Conservation (phyloP, 768 basidiomycete genomes). For the Calocybe gangraenosa region DNA sequence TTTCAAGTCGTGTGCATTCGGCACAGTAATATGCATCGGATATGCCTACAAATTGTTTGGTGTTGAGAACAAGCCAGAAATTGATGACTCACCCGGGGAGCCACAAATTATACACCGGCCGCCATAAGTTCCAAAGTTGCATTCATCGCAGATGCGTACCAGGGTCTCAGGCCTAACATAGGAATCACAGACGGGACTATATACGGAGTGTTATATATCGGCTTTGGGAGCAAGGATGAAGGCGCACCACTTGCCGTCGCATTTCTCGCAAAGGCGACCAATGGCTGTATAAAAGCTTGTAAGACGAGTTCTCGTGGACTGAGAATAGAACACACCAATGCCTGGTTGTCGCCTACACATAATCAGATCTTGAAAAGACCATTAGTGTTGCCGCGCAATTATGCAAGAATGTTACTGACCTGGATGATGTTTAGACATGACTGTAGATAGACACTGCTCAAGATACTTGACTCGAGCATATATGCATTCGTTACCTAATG, state of each 20-base stretch:
- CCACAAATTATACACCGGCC: constrained; percentile 98
- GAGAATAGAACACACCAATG: constrained; percentile 60
- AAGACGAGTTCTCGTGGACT: constrained; percentile 3
- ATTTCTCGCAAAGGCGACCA: constrained; percentile 97
- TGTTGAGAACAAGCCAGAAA: not conserved
- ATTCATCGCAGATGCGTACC: constrained; percentile 98
- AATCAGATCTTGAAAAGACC: constrained; percentile 71
- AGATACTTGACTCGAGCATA: no score
- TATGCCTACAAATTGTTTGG: constrained; percentile 56
- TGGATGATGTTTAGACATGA: constrained; percentile 90
- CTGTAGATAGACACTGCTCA: constrained; percentile 9
- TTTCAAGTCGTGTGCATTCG: constrained; percentile 94
- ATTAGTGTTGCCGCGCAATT: constrained; percentile 2
- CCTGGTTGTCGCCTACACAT: constrained; percentile 98
- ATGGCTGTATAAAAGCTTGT: constrained; percentile 60
- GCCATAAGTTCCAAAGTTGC: constrained; percentile 98
- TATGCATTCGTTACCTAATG: not conserved
- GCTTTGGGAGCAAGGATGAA: not conserved
- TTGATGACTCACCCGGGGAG: constrained; percentile 70
- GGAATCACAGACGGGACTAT: constrained; percentile 96
- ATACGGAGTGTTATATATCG: not conserved
- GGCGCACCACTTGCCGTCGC: constrained; percentile 96
- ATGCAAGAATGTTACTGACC: constrained; percentile 33
- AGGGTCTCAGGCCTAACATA: constrained; percentile 98
- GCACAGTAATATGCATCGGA: constrained; percentile 99